Evolutionary conservation across 1,139 yeast species (phyloP).

Genomic region (Diutina neorugosa): DNA sequence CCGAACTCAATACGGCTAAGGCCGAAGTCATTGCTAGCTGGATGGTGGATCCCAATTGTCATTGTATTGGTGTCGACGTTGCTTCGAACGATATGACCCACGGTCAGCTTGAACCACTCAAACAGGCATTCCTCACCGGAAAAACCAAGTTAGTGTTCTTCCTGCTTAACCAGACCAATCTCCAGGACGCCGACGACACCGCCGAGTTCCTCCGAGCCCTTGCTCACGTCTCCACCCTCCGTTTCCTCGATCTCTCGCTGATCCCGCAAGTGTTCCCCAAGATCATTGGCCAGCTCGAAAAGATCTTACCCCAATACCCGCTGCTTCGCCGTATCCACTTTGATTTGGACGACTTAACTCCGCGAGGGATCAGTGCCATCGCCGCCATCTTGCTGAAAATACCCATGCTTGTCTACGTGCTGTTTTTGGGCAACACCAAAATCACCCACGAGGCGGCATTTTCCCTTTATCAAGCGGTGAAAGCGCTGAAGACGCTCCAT

Average conservation of each 20-base stretch:
- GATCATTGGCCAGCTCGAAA: conserved; percentile 47
- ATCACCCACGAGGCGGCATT: conserved; percentile 51
- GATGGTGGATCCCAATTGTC: conserved; percentile 40
- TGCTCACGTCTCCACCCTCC: conserved; percentile 39
- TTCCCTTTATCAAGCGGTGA: conserved; percentile 59
- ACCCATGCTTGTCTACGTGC: conserved; percentile 60
- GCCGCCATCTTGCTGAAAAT: conserved; percentile 64
- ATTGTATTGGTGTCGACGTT: conserved; percentile 71
- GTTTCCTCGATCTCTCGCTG: conserved; percentile 69
- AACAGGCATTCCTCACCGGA: conserved; percentile 21
- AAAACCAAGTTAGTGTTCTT: conserved; percentile 39
- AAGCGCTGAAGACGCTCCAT: conserved; percentile 48
- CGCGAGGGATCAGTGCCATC: conserved; percentile 52
- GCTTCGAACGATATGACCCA: conserved; percentile 67
- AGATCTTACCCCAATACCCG: conserved; percentile 52
- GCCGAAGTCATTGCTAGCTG: conserved; percentile 40
- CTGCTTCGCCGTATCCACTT: conserved; percentile 64
- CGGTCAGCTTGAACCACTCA: conserved; percentile 40
- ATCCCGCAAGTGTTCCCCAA: conserved; percentile 66
- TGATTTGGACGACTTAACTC: conserved; percentile 56
- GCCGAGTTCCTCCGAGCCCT: conserved; percentile 39
- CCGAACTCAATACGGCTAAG: conserved; percentile 48
- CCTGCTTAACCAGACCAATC: conserved; percentile 59
- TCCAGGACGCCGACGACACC: conserved; percentile 42
- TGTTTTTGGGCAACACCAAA: conserved; percentile 52